A percentile compares a stretch with the other conserved stretches of the same genome.
These are phyloP conservation scores for Pyricularia grisea DNA, from an alignment of 2,329 filamentous ascomycete species.

Conservation along the genomic window DNA sequence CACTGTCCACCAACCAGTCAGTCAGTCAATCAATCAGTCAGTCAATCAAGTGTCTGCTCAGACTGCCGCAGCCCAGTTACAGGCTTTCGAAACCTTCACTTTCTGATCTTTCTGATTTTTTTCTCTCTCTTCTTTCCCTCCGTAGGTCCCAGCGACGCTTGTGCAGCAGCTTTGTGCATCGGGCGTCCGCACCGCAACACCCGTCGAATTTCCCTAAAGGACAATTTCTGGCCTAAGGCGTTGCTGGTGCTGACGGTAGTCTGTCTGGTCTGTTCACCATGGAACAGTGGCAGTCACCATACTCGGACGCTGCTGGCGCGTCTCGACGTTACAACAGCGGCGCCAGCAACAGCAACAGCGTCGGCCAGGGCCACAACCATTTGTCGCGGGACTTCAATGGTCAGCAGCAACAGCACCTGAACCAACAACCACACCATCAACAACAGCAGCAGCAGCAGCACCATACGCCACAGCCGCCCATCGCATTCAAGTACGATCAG, in stretches of 20 bases:
- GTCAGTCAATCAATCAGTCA: neutral
- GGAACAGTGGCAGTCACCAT: constrained; percentile 55
- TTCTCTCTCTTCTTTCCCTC: constrained; percentile 12
- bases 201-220: neutral
- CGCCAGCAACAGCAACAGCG: constrained; percentile 9
- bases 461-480: constrained; percentile 36
- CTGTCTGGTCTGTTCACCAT: constrained; percentile 23
- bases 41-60: neutral
- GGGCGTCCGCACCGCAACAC: neutral
- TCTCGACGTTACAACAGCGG: constrained; percentile 51
- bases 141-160: neutral
- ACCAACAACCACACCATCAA: constrained; percentile 11
- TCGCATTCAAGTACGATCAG: constrained; percentile 58
- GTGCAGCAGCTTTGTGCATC: neutral
- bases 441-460: constrained; percentile 16
- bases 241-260: neutral
- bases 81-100: neutral
- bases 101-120: neutral
- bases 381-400: constrained; percentile 14
- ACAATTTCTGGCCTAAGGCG: neutral
- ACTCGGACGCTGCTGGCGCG: constrained; percentile 53
- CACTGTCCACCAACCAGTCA: neutral
- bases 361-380: constrained; percentile 1
- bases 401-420: constrained; percentile 13
- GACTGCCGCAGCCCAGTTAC: neutral